Conservation (phyloP, 2,329 filamentous ascomycete genomes). For the Aspergillus udagawae region DNA sequence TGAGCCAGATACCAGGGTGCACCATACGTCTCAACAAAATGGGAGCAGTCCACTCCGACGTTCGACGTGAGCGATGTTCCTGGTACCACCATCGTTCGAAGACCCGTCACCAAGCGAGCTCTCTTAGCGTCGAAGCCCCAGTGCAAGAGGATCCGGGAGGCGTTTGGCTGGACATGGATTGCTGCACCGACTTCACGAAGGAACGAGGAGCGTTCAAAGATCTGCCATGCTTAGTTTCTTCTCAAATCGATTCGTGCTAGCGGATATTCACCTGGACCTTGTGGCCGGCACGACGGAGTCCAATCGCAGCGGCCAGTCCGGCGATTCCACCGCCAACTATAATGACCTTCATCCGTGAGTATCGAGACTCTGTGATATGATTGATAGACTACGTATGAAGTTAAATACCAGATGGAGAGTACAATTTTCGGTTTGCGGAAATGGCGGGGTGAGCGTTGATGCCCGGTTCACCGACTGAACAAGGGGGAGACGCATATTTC, state of each 20-base stretch:
- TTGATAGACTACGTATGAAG: neutral
- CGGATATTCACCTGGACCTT: neutral
- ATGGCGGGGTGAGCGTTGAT: neutral
- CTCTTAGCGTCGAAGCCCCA: conserved; percentile 21
- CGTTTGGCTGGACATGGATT: conserved; percentile 26
- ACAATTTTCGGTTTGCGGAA: too few species aligned
- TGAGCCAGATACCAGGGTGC: conserved; percentile 8
- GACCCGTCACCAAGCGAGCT: neutral
- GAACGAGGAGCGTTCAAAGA: conserved; percentile 6
- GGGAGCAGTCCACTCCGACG: neutral
- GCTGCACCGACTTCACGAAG: conserved; percentile 26
- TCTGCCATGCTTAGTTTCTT: neutral
- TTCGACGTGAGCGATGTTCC: neutral
- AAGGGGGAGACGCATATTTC: neutral
- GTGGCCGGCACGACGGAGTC: neutral
- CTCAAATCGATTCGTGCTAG: too few species aligned
- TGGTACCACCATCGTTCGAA: neutral
- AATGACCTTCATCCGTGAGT: neutral
- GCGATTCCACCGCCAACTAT: neutral
- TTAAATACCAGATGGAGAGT: neutral
- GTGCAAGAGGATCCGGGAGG: conserved; percentile 16
- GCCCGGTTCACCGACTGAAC: neutral
- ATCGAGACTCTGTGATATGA: neutral
- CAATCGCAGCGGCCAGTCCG: neutral
- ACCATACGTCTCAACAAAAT: conserved; percentile 1